Conservation (phyloP, 371 early-diverging fungal genomes). For the Coemansia sp. region DNA sequence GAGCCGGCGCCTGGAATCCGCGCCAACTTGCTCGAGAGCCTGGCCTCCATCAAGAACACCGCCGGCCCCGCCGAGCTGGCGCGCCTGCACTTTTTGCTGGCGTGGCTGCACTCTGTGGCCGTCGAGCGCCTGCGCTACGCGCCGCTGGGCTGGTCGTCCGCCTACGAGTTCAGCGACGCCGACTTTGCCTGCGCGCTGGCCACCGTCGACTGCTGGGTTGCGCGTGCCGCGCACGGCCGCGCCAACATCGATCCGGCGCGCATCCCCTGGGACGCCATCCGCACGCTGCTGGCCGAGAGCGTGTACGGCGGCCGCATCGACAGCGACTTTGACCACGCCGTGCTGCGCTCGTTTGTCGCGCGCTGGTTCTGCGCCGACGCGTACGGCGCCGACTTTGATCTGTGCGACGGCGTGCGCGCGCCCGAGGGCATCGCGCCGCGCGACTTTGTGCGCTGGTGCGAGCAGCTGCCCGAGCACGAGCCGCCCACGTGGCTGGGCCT, state of each 20-base stretch:
- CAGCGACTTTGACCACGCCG: constrained; percentile 83
- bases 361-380: constrained; percentile 77
- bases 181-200: constrained; percentile 90
- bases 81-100: constrained; percentile 90
- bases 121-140: constrained; percentile 95
- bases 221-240: constrained; percentile 73
- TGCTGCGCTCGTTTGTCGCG: constrained; percentile 88
- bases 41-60: constrained; percentile 51
- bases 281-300: constrained; percentile 78
- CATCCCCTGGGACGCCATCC: constrained; percentile 96
- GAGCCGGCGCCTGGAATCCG: constrained; percentile 97
- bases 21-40: constrained; percentile 87
- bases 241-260: constrained; percentile 90
- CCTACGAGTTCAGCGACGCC: constrained; percentile 97
- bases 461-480: constrained; percentile 84
- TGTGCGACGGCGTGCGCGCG: constrained; percentile 70
- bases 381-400: constrained; percentile 78
- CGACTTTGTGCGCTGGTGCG: constrained; percentile 88
- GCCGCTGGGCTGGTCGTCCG: constrained; percentile 97
- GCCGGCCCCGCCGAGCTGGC: constrained; percentile 75
- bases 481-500: constrained; percentile 97
- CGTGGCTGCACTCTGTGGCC: constrained; percentile 95
- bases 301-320: constrained; percentile 98
- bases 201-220: constrained; percentile 91
- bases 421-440: constrained; percentile 91